Conservation (phyloP, 2,329 filamentous ascomycete genomes). For the Ceratocystis albifundus region DNA sequence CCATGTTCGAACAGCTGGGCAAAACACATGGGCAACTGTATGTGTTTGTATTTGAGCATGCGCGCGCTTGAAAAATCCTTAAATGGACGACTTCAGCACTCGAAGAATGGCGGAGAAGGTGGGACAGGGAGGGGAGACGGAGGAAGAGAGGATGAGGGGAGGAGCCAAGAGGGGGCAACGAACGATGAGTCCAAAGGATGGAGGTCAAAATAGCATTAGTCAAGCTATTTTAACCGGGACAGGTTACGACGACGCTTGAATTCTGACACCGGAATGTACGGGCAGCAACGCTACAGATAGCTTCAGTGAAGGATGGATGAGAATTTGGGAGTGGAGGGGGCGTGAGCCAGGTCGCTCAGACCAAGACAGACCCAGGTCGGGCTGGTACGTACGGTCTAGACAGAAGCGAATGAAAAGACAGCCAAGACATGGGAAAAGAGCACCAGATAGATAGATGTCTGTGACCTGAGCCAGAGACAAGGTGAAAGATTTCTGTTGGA, state of each 20-base stretch:
- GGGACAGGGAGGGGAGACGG: not conserved
- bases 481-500: not conserved
- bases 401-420: not conserved
- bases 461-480: not conserved
- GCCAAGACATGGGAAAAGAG: not conserved
- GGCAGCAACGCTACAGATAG: not conserved
- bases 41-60: not conserved
- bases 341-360: not conserved
- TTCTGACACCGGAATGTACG: constrained; percentile 3
- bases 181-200: not conserved
- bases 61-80: not conserved
- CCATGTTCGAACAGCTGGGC: no score
- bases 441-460: not conserved
- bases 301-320: not conserved
- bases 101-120: not conserved
- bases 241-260: not conserved
- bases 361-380: not conserved
- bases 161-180: not conserved
- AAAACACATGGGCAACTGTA: not conserved
- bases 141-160: not conserved
- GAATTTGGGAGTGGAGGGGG: not conserved
- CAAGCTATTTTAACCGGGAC: not conserved
- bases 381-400: not conserved
- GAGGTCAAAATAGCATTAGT: not conserved
- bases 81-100: not conserved